Conservation (phyloP, 345 rosid species). For the Aethionema arabicum region DNA sequence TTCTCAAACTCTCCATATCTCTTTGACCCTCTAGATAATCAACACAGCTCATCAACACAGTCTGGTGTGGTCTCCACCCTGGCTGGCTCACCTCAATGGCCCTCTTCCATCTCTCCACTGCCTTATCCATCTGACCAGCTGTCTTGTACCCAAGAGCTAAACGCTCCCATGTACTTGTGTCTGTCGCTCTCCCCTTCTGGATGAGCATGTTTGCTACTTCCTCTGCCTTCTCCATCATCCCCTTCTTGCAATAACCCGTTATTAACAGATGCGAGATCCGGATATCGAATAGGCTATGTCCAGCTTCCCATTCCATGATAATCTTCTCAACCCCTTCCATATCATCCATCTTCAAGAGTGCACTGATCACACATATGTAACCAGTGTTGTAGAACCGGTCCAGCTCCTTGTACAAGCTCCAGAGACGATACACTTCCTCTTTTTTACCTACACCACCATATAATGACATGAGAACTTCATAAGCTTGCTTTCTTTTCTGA, state of each 20-base stretch:
- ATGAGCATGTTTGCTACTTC: slow-evolving; percentile 34
- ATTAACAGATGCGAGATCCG: slow-evolving; percentile 51
- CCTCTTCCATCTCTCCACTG: slow-evolving; percentile 46
- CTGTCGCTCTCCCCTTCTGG: slow-evolving; percentile 31
- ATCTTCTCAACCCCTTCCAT: slow-evolving; percentile 53
- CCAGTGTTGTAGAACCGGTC: slow-evolving; percentile 43
- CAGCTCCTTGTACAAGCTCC: slow-evolving; percentile 47
- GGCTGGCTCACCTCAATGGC: slow-evolving; percentile 36
- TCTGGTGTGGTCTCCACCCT: slow-evolving; percentile 38
- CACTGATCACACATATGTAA: slow-evolving; percentile 48
- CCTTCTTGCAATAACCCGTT: slow-evolving; percentile 49
- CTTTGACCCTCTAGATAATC: slow-evolving; percentile 36
- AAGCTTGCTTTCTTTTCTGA: slow-evolving; percentile 32
- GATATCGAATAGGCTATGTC: slow-evolving; percentile 34
- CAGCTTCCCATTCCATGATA: slow-evolving; percentile 57
- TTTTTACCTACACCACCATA: slow-evolving; percentile 47
- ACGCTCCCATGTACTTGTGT: slow-evolving; percentile 41
- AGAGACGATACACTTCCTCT: slow-evolving; percentile 54
- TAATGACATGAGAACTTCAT: slow-evolving; percentile 45
- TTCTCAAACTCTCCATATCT: slow-evolving; percentile 35
- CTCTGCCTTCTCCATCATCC: slow-evolving; percentile 58
- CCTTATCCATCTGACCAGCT: slow-evolving; percentile 42
- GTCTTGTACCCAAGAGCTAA: slow-evolving; percentile 44
- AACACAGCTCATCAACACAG: slow-evolving; percentile 43
- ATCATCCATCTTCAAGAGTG: slow-evolving; percentile 57